phyloP scores from a whole-genome alignment of 1,284 basidiomycete species.

The Sutorius eximius region DNA sequence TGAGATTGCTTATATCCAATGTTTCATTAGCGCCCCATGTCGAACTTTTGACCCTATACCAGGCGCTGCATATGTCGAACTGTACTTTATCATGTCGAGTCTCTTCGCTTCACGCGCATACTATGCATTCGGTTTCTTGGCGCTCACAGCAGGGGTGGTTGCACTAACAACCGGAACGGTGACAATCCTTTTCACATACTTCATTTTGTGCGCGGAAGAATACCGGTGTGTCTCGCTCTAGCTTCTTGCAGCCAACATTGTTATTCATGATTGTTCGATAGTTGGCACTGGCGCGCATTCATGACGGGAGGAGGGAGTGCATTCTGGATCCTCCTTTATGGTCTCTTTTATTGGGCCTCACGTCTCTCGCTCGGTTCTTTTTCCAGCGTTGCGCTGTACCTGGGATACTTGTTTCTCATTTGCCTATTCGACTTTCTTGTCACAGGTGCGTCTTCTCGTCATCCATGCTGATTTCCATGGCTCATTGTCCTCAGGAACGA shows the following conservation, averaged over 20 bases:
- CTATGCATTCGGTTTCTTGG: slow-evolving; percentile 95
- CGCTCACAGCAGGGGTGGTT: slow-evolving; percentile 85
- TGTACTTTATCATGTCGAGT: slow-evolving; percentile 92
- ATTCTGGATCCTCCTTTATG: slow-evolving; percentile 79
- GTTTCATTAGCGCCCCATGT: slow-evolving; percentile 4
- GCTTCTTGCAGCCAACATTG: neutral
- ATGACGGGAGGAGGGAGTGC: slow-evolving; percentile 92
- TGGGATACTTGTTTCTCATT: slow-evolving; percentile 89
- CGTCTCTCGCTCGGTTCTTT: slow-evolving; percentile 83
- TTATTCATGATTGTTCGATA: slow-evolving; percentile 27
- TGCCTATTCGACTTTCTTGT: slow-evolving; percentile 85
- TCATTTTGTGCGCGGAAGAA: slow-evolving; percentile 92
- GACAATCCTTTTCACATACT: slow-evolving; percentile 89
- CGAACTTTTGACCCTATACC: slow-evolving; percentile 2
- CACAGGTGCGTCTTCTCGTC: slow-evolving; percentile 56
- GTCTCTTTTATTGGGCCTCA: slow-evolving; percentile 81
- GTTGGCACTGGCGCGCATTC: slow-evolving; percentile 98
- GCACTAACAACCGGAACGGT: slow-evolving; percentile 88
- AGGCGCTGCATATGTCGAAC: slow-evolving; percentile 94
- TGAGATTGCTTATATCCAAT: slow-evolving; percentile 29
- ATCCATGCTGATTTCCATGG: slow-evolving; percentile 2
- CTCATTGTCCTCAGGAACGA: slow-evolving; percentile 54
- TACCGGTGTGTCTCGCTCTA: slow-evolving; percentile 60
- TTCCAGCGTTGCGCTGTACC: slow-evolving; percentile 83
- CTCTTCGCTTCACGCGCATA: slow-evolving; percentile 93